Evolutionary conservation across 768 basidiomycete species (phyloP).

Genomic region (Naganishia friedmannii): DNA sequence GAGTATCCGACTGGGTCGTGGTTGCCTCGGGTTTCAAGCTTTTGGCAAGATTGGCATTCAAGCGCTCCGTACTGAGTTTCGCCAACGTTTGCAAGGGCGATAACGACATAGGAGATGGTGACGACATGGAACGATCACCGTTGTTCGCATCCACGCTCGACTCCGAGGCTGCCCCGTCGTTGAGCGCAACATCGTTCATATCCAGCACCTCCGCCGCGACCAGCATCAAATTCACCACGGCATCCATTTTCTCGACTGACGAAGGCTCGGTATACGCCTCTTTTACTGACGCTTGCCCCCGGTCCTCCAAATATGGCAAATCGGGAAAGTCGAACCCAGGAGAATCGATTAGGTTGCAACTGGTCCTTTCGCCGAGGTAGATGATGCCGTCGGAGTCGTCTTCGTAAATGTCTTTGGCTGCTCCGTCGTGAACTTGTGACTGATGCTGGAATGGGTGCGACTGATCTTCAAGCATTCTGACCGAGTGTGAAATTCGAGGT

Average conservation of each 20-base stretch:
- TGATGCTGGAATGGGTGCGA: neutral
- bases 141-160: slow-evolving; percentile 1
- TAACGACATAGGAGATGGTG: neutral
- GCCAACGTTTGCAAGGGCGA: slow-evolving; percentile 18
- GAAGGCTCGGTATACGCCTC: neutral
- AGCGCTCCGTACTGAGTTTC: slow-evolving; percentile 7
- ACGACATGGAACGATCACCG: neutral
- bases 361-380: slow-evolving; percentile 7
- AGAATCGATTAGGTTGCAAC: neutral
- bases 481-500: neutral
- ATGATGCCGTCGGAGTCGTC: slow-evolving; percentile 5
- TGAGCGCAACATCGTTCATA: neutral
- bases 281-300: too few relatives aligned
- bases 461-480: neutral
- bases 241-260: slow-evolving; percentile 3
- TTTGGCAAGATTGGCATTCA: neutral
- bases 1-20: too few relatives aligned
- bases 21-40: neutral
- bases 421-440: neutral
- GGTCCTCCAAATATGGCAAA: too few relatives aligned
- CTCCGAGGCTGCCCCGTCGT: neutral
- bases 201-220: slow-evolving; percentile 9
- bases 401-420: neutral
- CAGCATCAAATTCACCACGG: slow-evolving; percentile 3
- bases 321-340: neutral